A percentile compares a stretch with the other conserved stretches of the same genome.
These are phyloP conservation scores for Alternaria infectoria DNA, from an alignment of 2,329 filamentous ascomycete species.

Conservation along the genomic window DNA sequence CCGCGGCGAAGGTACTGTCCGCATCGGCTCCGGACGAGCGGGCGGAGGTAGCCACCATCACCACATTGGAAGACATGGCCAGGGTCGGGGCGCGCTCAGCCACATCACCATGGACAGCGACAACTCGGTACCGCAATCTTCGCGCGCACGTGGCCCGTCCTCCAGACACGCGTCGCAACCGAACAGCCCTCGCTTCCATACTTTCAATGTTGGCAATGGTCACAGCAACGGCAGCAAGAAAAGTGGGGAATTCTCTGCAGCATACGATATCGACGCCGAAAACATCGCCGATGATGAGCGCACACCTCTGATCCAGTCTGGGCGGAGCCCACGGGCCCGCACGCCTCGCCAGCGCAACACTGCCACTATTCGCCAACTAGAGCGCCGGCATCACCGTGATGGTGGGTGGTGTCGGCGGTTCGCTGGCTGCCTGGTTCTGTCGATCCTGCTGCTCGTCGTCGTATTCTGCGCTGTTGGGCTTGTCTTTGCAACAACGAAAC, in stretches of 20 bases:
- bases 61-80: slow-evolving; percentile 79
- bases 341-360: slow-evolving; percentile 60
- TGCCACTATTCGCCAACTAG: slow-evolving; percentile 70
- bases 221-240: slow-evolving; percentile 55
- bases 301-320: slow-evolving; percentile 75
- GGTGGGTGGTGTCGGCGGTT: slow-evolving; percentile 71
- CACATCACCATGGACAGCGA: slow-evolving; percentile 64
- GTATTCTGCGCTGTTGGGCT: slow-evolving; percentile 87
- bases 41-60: slow-evolving; percentile 75
- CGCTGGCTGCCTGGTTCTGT: slow-evolving; percentile 86
- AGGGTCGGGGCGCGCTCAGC: slow-evolving; percentile 73
- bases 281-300: slow-evolving; percentile 84
- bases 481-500: slow-evolving; percentile 89
- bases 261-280: slow-evolving; percentile 82
- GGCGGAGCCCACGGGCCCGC: slow-evolving; percentile 63
- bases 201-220: slow-evolving; percentile 51
- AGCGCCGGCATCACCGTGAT: slow-evolving; percentile 66
- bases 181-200: slow-evolving; percentile 67
- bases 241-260: slow-evolving; percentile 66
- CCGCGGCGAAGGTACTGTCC: slow-evolving; percentile 47
- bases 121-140: slow-evolving; percentile 71
- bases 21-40: slow-evolving; percentile 52
- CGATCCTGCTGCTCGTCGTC: slow-evolving; percentile 79
- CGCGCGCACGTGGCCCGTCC: slow-evolving; percentile 66
- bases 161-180: slow-evolving; percentile 71